Conservation (phyloP, 768 basidiomycete species). For the Sistotremastrum suecicum region DNA sequence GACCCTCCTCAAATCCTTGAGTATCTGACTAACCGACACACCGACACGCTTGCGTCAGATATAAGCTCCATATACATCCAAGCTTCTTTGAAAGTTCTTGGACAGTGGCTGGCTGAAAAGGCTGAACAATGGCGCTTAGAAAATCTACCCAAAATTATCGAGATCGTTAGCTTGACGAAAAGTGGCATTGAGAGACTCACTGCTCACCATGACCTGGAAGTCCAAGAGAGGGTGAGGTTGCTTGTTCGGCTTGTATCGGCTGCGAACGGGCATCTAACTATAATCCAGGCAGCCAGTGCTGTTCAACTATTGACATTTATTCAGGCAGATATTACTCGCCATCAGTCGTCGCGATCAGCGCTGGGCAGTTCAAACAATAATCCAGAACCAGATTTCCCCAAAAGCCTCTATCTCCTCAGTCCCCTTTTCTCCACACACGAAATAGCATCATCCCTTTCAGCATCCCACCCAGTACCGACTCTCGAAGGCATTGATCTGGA, state of each 20-base stretch:
- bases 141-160: constrained; percentile 47
- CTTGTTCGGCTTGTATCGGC: background rate
- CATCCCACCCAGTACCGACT: constrained; percentile 55
- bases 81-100: constrained; percentile 76
- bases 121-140: constrained; percentile 70
- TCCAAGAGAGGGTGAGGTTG: constrained; percentile 72
- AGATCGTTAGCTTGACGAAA: constrained; percentile 47
- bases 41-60: constrained; percentile 42
- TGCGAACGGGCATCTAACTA: background rate
- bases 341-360: constrained; percentile 21
- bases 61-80: constrained; percentile 72
- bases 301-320: constrained; percentile 65
- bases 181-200: constrained; percentile 45
- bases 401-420: constrained; percentile 74
- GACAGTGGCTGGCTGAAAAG: constrained; percentile 64
- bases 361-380: background rate
- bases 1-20: constrained; percentile 64
- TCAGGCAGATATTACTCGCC: constrained; percentile 50
- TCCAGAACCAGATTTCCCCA: constrained; percentile 59
- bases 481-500: constrained; percentile 72
- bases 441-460: constrained; percentile 69
- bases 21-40: constrained; percentile 48
- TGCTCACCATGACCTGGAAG: constrained; percentile 59
- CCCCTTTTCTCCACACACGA: constrained; percentile 69
- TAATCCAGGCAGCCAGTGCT: constrained; percentile 61